Evolutionary conservation across 2,329 filamentous ascomycete genomes (phyloP).

Genomic region (Fusarium sp.): DNA sequence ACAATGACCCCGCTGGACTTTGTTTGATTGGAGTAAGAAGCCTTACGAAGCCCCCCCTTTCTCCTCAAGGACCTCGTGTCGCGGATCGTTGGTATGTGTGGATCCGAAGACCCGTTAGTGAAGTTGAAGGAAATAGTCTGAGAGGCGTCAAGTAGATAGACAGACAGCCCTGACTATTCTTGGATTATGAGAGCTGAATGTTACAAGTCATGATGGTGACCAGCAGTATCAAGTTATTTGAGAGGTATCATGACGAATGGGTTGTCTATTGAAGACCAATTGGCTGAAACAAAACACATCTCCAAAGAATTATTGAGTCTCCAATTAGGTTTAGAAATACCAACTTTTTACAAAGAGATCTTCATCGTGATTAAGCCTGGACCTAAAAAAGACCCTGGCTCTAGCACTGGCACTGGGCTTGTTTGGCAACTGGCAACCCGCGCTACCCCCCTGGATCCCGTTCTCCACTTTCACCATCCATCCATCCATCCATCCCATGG

Average conservation of each 20-base stretch:
- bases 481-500: slow-evolving; percentile 4
- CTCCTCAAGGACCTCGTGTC: slow-evolving; percentile 44
- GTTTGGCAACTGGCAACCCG: background rate
- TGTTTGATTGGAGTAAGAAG: slow-evolving; percentile 36
- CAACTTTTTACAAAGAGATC: slow-evolving; percentile 23
- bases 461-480: slow-evolving; percentile 24
- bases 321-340: slow-evolving; percentile 13
- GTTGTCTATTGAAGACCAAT: background rate
- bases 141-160: slow-evolving; percentile 10
- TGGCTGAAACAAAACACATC: background rate
- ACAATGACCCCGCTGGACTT: slow-evolving; percentile 38
- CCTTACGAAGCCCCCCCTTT: too few species aligned
- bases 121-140: background rate
- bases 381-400: slow-evolving; percentile 21
- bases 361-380: slow-evolving; percentile 23
- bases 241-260: too few species aligned
- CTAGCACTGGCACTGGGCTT: background rate
- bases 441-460: slow-evolving; percentile 21
- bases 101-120: background rate
- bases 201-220: background rate
- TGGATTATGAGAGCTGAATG: background rate
- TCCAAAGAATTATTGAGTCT: background rate
- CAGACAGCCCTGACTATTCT: background rate
- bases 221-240: background rate
- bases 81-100: slow-evolving; percentile 42